These are phyloP conservation scores for Leersia perrieri DNA, from an alignment of 176 grass and related monocot genomes.

Conservation along the genomic window DNA sequence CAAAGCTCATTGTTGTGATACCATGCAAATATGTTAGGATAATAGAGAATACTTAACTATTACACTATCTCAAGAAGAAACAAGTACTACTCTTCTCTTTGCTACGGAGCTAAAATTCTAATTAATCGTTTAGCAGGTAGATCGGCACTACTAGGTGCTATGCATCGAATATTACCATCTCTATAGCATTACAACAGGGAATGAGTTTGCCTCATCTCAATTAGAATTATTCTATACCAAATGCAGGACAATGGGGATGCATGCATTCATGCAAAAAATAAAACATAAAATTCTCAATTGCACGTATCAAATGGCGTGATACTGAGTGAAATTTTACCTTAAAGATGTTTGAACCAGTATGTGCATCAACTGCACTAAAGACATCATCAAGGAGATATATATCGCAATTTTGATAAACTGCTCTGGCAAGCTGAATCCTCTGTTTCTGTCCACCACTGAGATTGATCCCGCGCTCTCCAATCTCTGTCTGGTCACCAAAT, in stretches of 20 bases:
- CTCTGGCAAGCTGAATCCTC: constrained; percentile 68
- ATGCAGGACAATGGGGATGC: background rate
- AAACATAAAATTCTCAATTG: background rate
- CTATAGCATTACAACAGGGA: background rate
- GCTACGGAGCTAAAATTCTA: background rate
- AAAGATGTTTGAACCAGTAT: constrained; percentile 71
- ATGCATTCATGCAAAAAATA: background rate
- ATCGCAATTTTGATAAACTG: constrained; percentile 66
- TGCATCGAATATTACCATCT: background rate
- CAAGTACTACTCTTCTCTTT: background rate
- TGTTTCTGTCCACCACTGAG: constrained; percentile 81
- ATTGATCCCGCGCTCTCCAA: constrained; percentile 74
- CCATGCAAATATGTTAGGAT: background rate
- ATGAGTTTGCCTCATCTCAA: background rate
- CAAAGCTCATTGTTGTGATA: constrained; percentile 3
- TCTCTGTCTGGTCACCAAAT: constrained; percentile 75
- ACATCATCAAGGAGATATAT: constrained; percentile 80
- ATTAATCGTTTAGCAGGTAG: background rate
- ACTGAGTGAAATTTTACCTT: constrained; percentile 31
- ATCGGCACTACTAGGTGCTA: background rate
- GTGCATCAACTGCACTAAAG: constrained; percentile 78
- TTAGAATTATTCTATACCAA: background rate
- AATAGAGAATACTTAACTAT: background rate
- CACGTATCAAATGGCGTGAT: background rate
- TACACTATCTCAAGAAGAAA: background rate